Evolutionary conservation across 352 stramenopile genomes (phyloP), one percentile per base, ranked within the genome.

Genomic region (Elongisporangium prolatum): DNA sequence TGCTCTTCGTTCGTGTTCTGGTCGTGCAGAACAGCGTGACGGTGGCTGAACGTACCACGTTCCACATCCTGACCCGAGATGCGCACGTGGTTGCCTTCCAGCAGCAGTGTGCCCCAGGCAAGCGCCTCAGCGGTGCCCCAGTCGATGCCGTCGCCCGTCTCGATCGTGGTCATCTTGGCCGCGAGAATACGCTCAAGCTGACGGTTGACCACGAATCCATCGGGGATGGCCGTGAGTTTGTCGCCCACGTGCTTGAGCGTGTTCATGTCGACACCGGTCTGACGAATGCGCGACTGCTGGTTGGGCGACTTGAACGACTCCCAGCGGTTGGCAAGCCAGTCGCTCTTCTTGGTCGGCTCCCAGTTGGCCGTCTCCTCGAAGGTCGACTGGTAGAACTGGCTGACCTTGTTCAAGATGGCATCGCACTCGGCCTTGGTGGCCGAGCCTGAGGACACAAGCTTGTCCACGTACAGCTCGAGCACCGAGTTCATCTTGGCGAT

Each of bases 91-190:
- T 90, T 90, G 24, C 95, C 95, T 74, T 98, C 95, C 9, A 98
- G 62, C 21, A 98, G 69, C 11, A 99, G 72, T 25, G 88, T 94
- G 28, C 95, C 97, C 81, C 97, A 99, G 4, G 96, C 96, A 48
- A 99, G 76, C 21, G 90, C 88, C 77, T 99, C 97, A 11, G 94
- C 97, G n/a, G 93, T 97, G 56, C 90, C 96, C 96, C 96, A 99
- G 70, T 98, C 95, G 54, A 99, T 97, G 21, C 85, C 95, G 28
- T 90, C 70, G 20, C 75, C 72, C 8, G 68, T 69, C 54, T 97
- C 79, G 16, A 97, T 81, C 64, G 88, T 89, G 24, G 80, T 77
- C 59, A 82, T 76, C 59, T 97, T 91, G 28, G 75, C 76, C 52
- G 86, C 68, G 65, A 98, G 89, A 66, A 98, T 98, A 61, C 97